These are phyloP conservation scores for Litchi chinensis DNA, from an alignment of 345 rosid genomes.

Conservation along the genomic window DNA sequence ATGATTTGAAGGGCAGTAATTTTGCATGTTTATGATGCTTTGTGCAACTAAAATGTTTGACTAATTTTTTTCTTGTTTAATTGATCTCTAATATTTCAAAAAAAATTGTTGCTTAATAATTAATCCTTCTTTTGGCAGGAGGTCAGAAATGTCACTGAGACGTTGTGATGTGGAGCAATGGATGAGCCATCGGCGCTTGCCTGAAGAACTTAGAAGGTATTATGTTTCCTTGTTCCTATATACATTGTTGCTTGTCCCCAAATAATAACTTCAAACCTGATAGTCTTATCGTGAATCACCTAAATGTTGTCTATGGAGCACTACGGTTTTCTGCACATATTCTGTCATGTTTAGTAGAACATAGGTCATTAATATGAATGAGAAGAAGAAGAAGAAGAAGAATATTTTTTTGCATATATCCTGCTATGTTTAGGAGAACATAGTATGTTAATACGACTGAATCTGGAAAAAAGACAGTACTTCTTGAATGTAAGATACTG, in stretches of 20 bases:
- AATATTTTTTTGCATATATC: background rate
- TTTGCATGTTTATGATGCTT: background rate
- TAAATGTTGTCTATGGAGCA: too few relatives aligned
- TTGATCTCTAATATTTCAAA: background rate
- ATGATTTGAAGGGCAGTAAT: background rate
- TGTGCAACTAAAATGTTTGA: background rate
- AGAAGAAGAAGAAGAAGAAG: background rate
- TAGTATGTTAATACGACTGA: background rate
- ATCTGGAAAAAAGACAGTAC: background rate
- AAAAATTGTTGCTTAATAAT: slow-evolving; percentile 6
- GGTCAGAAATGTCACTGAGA: slow-evolving; percentile 80
- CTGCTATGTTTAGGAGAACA: background rate
- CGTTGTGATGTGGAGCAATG: slow-evolving; percentile 92
- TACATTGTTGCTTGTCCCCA: background rate
- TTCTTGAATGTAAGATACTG: background rate
- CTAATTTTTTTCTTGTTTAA: background rate
- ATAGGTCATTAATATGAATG: background rate
- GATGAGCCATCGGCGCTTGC: slow-evolving; percentile 91
- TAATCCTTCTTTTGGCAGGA: slow-evolving; percentile 45
- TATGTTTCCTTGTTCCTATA: background rate
- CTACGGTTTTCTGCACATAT: background rate
- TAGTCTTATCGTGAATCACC: background rate
- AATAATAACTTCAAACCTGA: background rate
- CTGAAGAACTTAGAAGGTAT: slow-evolving; percentile 65
- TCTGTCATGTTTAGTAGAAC: background rate